Evolutionary conservation across 2,329 filamentous ascomycete species (phyloP).

Genomic region (Chaetomiaceae sp.): DNA sequence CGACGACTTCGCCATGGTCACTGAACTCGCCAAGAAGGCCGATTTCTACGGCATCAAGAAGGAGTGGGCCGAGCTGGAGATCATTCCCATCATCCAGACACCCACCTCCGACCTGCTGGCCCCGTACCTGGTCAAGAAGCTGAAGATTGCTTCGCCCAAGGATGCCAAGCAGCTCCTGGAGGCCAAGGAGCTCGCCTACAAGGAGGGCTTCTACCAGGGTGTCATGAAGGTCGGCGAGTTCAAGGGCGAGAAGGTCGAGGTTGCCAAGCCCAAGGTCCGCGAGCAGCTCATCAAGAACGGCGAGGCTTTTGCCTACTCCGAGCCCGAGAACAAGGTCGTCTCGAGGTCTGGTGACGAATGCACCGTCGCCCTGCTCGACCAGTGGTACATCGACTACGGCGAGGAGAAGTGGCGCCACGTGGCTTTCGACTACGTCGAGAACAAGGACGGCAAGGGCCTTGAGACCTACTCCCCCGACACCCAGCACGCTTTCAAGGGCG

Average conservation of each 20-base stretch:
- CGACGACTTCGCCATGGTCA: conserved; percentile 87
- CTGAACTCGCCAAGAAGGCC: conserved; percentile 87
- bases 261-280: conserved; percentile 80
- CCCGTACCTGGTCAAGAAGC: conserved; percentile 75
- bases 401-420: conserved; percentile 79
- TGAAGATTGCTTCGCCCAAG: conserved; percentile 97
- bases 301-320: conserved; percentile 85
- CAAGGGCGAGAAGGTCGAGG: conserved; percentile 79
- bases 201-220: conserved; percentile 95
- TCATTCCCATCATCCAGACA: conserved; percentile 83
- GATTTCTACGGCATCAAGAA: conserved; percentile 96
- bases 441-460: conserved; percentile 60
- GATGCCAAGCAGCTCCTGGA: conserved; percentile 85
- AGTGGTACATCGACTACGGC: conserved; percentile 98
- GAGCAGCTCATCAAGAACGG: conserved; percentile 56
- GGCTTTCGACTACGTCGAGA: conserved; percentile 67
- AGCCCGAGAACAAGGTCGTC: conserved; percentile 85
- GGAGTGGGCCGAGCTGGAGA: conserved; percentile 91
- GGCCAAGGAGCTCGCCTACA: conserved; percentile 95
- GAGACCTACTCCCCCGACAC: conserved; percentile 78
- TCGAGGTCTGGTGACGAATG: conserved; percentile 79
- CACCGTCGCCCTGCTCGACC: conserved; percentile 86
- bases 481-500: conserved; percentile 75
- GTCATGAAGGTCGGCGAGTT: conserved; percentile 81
- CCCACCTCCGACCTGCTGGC: conserved; percentile 83